These are phyloP conservation scores for Anthracocystis panici-leucophaei DNA, from an alignment of 1,284 basidiomycete species.

Conservation along the genomic window DNA sequence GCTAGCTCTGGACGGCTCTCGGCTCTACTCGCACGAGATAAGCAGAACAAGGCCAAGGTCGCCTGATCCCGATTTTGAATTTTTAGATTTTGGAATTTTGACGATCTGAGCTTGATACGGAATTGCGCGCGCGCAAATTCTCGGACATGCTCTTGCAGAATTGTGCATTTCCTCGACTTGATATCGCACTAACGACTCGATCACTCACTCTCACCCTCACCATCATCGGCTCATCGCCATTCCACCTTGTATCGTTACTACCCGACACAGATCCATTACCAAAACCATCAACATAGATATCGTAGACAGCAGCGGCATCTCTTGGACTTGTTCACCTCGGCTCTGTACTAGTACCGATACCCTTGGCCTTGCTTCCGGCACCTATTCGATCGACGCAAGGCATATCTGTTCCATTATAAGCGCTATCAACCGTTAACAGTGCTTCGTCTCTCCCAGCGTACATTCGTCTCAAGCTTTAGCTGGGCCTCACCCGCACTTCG, in stretches of 20 bases:
- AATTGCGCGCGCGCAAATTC: neutral
- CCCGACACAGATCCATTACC: neutral
- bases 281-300: neutral
- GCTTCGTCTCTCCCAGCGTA: neutral
- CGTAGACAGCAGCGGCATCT: neutral
- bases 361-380: neutral
- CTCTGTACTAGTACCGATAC: slow-evolving; percentile 1
- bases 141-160: neutral
- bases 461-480: neutral
- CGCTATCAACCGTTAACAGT: neutral
- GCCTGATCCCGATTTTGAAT: slow-evolving; percentile 4
- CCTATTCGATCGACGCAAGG: neutral
- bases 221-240: neutral
- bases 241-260: neutral
- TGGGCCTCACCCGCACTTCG: neutral
- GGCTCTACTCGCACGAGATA: slow-evolving; percentile 2
- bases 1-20: too few species aligned
- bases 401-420: too few species aligned
- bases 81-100: neutral
- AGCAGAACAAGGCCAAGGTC: neutral
- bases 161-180: neutral
- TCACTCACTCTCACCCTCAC: too few species aligned
- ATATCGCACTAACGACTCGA: too few species aligned
- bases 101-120: neutral
- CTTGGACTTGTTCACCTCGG: neutral